phyloP scores from a whole-genome alignment of 768 basidiomycete genomes.

The Lactarius pseudohatsudake region DNA sequence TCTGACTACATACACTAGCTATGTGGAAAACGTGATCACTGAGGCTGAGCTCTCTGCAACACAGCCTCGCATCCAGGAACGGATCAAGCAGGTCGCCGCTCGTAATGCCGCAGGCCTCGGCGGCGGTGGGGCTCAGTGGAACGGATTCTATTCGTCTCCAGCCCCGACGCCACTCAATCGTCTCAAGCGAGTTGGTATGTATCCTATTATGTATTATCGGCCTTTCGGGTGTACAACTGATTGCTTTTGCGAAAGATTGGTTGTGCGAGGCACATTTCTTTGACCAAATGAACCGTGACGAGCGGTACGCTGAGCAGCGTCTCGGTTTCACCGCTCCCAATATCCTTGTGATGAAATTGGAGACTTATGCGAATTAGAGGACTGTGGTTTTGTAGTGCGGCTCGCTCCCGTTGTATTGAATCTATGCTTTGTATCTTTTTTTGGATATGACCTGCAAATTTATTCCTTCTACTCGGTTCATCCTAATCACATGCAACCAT shows the following conservation, averaged over 20 bases:
- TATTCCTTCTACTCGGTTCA: background rate
- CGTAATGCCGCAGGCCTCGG: conserved; percentile 34
- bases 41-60: conserved; percentile 63
- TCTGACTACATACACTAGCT: conserved; percentile 43
- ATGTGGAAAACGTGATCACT: conserved; percentile 65
- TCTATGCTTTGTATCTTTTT: background rate
- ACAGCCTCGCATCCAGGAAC: conserved; percentile 66
- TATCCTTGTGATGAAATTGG: conserved; percentile 69
- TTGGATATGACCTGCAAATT: background rate
- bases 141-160: conserved; percentile 45
- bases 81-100: conserved; percentile 62
- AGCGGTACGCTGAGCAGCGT: conserved; percentile 54
- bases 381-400: background rate
- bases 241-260: conserved; percentile 57
- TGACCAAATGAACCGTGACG: conserved; percentile 60
- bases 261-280: conserved; percentile 71
- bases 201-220: background rate
- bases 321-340: conserved; percentile 80
- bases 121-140: conserved; percentile 42
- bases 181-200: conserved; percentile 64
- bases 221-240: background rate
- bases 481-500: background rate
- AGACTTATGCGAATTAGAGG: conserved; percentile 36
- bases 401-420: background rate
- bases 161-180: conserved; percentile 46